Percentiles rank a stretch among this genome's conserved stretches.
Evolutionary conservation across 164 flowering plant genomes (phyloP).

Genomic region (Annona squamosa): DNA sequence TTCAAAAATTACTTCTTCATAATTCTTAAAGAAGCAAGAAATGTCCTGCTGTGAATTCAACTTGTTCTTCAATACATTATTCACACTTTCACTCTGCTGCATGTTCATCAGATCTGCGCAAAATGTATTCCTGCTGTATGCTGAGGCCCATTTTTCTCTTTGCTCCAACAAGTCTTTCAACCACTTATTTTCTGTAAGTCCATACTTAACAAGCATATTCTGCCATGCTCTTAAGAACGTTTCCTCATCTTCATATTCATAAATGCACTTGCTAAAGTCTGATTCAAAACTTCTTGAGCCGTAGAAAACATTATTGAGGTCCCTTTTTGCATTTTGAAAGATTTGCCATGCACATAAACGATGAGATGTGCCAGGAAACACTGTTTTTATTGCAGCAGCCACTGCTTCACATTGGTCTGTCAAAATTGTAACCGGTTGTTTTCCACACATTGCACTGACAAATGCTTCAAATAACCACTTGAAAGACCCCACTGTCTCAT

Average conservation of each 20-base stretch:
- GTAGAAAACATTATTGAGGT: constrained; percentile 6
- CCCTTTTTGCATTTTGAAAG: constrained; percentile 4
- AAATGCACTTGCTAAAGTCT: not conserved
- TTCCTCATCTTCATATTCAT: not conserved
- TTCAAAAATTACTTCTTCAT: not conserved
- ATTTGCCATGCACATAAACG: constrained; percentile 15
- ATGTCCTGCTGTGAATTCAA: not conserved
- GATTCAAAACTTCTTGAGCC: not conserved
- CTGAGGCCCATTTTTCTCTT: not conserved
- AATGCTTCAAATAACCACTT: not conserved
- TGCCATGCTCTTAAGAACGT: not conserved
- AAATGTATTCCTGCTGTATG: not conserved
- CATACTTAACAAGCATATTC: not conserved
- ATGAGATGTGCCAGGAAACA: constrained; percentile 15
- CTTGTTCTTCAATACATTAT: not conserved
- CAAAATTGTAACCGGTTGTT: constrained; percentile 8
- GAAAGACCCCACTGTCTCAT: not conserved
- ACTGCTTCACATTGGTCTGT: constrained; percentile 14
- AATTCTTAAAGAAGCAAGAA: not conserved
- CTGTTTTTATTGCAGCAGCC: constrained; percentile 13
- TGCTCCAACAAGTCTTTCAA: not conserved
- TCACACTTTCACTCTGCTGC: not conserved
- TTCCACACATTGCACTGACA: not conserved
- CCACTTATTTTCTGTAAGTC: not conserved
- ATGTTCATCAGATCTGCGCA: not conserved